Evolutionary conservation across 139 green algal species (phyloP).

Genomic region (Closterium sp.): DNA sequence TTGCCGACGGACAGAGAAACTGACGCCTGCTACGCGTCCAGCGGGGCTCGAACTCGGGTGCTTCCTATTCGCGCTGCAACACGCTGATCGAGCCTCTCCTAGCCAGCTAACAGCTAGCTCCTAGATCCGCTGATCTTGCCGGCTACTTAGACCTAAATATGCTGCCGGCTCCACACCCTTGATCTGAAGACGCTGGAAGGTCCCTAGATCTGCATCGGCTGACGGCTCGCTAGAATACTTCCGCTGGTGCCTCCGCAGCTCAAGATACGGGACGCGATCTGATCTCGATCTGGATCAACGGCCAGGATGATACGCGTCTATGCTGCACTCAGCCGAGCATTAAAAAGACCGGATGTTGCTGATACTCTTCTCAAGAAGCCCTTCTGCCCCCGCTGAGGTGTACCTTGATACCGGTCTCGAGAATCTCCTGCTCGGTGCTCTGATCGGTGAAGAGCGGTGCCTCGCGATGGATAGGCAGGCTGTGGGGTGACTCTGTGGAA

Average conservation of each 20-base stretch:
- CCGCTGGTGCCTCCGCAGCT: not conserved
- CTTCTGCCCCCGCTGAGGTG: not conserved
- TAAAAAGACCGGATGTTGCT: too few species aligned
- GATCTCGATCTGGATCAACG: too few species aligned
- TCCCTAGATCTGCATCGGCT: not conserved
- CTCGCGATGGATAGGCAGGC: conserved; percentile 93
- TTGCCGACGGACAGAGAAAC: not conserved
- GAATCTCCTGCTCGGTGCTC: conserved; percentile 93
- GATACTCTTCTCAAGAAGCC: not conserved
- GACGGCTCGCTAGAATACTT: not conserved
- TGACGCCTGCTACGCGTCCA: not conserved
- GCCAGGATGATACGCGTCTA: too few species aligned
- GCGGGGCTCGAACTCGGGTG: not conserved
- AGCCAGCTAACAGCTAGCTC: not conserved
- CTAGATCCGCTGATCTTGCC: not conserved
- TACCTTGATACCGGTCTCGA: conserved; percentile 99
- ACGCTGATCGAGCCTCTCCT: not conserved
- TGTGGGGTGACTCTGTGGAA: conserved; percentile 70
- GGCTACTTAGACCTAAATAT: not conserved
- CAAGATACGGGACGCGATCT: not conserved
- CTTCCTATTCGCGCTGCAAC: not conserved
- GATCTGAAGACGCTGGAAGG: not conserved
- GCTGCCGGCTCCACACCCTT: not conserved
- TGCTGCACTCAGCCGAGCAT: too few species aligned
- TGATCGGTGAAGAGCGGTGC: conserved; percentile 94